Evolutionary conservation across 805 yeast species (phyloP).

Genomic region (Starmerella bacillaris): DNA sequence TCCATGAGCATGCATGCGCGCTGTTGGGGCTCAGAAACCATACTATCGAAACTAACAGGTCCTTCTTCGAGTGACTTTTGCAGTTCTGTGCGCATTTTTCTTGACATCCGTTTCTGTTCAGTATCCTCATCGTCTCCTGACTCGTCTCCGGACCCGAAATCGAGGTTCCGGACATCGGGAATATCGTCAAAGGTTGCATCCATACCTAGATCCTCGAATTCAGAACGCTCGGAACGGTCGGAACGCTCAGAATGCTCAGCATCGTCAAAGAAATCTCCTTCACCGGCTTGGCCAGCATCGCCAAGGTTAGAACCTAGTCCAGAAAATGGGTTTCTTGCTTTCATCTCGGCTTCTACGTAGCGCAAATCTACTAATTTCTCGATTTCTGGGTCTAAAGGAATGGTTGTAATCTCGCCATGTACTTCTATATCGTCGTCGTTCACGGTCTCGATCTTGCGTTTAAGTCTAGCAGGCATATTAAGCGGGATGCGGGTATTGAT

Average conservation of each 20-base stretch:
- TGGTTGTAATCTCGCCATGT: too few relatives aligned
- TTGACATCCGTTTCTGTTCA: slow-evolving; percentile 7
- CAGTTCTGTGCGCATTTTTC: slow-evolving; percentile 6
- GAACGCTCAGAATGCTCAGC: too few relatives aligned
- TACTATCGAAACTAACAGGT: slow-evolving; percentile 4
- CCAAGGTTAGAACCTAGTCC: too few relatives aligned
- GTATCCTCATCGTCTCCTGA: slow-evolving; percentile 3
- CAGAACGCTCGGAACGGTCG: too few relatives aligned
- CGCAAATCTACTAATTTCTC: too few relatives aligned
- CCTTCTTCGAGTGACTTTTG: slow-evolving; percentile 4
- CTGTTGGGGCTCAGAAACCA: slow-evolving; percentile 4
- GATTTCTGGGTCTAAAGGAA: too few relatives aligned
- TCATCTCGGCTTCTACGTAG: too few relatives aligned
- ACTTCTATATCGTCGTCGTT: slow-evolving; percentile 2
- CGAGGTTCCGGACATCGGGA: neutral
- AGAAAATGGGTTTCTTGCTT: too few relatives aligned
- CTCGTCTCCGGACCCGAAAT: neutral
- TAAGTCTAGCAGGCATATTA: slow-evolving; percentile 4
- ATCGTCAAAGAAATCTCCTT: too few relatives aligned
- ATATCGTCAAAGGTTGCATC: too few relatives aligned
- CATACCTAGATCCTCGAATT: too few relatives aligned
- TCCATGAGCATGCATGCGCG: slow-evolving; percentile 14
- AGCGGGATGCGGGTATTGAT: slow-evolving; percentile 5
- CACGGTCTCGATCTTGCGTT: slow-evolving; percentile 5
- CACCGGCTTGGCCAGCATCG: too few relatives aligned